A percentile compares a stretch with the other conserved stretches of the same genome.
Conservation (phyloP, 2,329 filamentous ascomycete species). For the Onygena corvina region DNA sequence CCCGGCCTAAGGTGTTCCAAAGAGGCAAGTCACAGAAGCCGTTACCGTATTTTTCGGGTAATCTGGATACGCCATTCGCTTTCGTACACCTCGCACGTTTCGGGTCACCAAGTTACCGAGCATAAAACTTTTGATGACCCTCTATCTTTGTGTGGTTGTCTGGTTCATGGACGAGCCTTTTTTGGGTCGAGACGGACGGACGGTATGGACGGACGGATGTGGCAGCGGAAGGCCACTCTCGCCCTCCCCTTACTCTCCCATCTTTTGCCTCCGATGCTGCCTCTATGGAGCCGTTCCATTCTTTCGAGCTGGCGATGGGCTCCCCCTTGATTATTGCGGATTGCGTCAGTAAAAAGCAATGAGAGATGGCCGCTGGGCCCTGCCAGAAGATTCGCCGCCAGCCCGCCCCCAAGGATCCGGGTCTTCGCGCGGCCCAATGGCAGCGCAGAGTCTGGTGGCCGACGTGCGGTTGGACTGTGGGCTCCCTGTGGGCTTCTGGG, state of each 20-base stretch:
- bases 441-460: neutral
- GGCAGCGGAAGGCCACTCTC: neutral
- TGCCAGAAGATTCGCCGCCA: slow-evolving; percentile 8
- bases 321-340: neutral
- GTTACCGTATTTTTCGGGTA: neutral
- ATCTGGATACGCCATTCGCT: neutral
- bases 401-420: slow-evolving; percentile 5
- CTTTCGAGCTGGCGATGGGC: neutral
- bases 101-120: too few species aligned
- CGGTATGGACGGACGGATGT: slow-evolving; percentile 3
- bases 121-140: too few species aligned
- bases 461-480: too few species aligned
- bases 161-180: neutral
- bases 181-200: slow-evolving; percentile 1
- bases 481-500: neutral
- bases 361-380: slow-evolving; percentile 1
- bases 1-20: neutral
- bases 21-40: slow-evolving; percentile 1
- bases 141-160: too few species aligned
- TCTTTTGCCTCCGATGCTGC: neutral
- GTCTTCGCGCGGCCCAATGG: neutral
- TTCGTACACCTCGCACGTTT: too few species aligned
- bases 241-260: too few species aligned
- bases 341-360: slow-evolving; percentile 3
- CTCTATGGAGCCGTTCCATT: neutral